Evolutionary conservation across 805 yeast genomes (phyloP).

Genomic region (Zygotorulaspora danielsina): DNA sequence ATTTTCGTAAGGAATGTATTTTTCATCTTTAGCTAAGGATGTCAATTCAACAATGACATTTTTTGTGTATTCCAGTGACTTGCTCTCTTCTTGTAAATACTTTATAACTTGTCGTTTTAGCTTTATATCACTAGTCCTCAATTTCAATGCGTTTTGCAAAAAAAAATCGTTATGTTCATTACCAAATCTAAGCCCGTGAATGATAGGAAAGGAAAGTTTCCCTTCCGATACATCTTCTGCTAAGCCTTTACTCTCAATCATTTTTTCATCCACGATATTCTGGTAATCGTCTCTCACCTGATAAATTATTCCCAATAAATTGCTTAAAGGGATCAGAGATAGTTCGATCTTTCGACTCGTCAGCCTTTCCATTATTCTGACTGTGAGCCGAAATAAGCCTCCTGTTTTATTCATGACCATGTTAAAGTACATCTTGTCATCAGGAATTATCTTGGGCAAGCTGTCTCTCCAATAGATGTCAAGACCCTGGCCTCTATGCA

Average conservation of each 20-base stretch:
- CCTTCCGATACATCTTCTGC: slow-evolving; percentile 90
- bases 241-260: slow-evolving; percentile 64
- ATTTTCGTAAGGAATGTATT: slow-evolving; percentile 21
- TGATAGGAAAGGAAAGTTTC: slow-evolving; percentile 79
- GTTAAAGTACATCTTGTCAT: slow-evolving; percentile 56
- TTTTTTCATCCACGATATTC: slow-evolving; percentile 49
- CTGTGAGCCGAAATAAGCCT: slow-evolving; percentile 75
- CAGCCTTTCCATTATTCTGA: slow-evolving; percentile 52
- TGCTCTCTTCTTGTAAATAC: slow-evolving; percentile 39
- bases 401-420: slow-evolving; percentile 92
- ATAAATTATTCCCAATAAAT: slow-evolving; percentile 73
- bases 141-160: slow-evolving; percentile 47
- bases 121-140: slow-evolving; percentile 47
- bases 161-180: slow-evolving; percentile 36
- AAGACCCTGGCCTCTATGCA: slow-evolving; percentile 87
- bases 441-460: slow-evolving; percentile 44
- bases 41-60: slow-evolving; percentile 20
- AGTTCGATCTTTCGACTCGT: slow-evolving; percentile 13
- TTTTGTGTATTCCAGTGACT: slow-evolving; percentile 29
- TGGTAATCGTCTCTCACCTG: slow-evolving; percentile 83
- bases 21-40: slow-evolving; percentile 17
- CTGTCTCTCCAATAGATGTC: slow-evolving; percentile 87
- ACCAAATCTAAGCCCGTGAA: slow-evolving; percentile 52
- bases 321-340: slow-evolving; percentile 57
- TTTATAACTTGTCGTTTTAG: slow-evolving; percentile 50